A percentile compares a stretch with the other conserved stretches of the same genome.
Conservation (phyloP, 2,329 filamentous ascomycete species). For the Pseudogymnoascus sp. region DNA sequence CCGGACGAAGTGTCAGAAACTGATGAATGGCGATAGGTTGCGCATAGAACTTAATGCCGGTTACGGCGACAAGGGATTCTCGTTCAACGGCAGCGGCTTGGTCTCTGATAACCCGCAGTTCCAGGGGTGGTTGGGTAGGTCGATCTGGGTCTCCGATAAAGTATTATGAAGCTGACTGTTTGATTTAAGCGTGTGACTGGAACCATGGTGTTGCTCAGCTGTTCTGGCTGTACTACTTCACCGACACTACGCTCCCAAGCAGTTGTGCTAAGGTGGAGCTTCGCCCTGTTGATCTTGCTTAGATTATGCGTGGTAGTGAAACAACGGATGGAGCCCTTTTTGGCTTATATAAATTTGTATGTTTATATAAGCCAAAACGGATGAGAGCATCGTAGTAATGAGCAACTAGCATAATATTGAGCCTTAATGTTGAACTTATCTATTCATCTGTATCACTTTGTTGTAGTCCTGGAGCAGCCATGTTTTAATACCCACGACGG, state of each 20-base stretch:
- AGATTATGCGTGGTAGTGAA: not conserved
- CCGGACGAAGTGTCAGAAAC: not conserved
- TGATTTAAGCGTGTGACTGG: conserved; percentile 18
- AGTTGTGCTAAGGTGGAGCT: conserved; percentile 17
- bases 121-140: conserved; percentile 13
- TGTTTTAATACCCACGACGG: not conserved
- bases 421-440: not conserved
- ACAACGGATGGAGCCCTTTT: too few relatives aligned
- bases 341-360: too few relatives aligned
- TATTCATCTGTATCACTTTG: not conserved
- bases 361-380: too few relatives aligned
- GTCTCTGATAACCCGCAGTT: conserved; percentile 11
- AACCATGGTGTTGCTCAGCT: conserved; percentile 18
- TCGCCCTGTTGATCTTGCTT: conserved; percentile 7
- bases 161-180: not conserved
- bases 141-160: not conserved
- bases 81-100: conserved; percentile 14
- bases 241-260: conserved; percentile 11
- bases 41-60: conserved; percentile 11
- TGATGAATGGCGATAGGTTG: not conserved
- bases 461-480: not conserved
- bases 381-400: not conserved
- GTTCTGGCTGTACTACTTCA: conserved; percentile 16
- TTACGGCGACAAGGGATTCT: conserved; percentile 13
- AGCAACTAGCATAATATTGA: not conserved